These are phyloP conservation scores for Hericium alpestre DNA, from an alignment of 768 basidiomycete species.

Conservation along the genomic window DNA sequence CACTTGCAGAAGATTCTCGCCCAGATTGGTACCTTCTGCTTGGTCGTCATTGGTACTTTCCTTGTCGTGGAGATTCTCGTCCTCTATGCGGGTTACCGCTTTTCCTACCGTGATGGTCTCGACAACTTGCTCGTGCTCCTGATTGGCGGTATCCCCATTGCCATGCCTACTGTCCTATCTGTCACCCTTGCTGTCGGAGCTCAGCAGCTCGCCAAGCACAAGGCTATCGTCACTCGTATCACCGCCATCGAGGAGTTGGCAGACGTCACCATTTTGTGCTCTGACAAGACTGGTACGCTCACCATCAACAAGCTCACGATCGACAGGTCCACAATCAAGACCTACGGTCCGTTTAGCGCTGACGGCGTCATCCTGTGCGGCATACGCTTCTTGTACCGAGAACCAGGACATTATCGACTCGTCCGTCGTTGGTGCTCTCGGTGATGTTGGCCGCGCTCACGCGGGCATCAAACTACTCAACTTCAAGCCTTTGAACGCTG, in stretches of 20 bases:
- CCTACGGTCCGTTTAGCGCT: conserved; percentile 78
- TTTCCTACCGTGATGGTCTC: conserved; percentile 86
- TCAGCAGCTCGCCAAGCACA: conserved; percentile 97
- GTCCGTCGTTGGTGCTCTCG: conserved; percentile 74
- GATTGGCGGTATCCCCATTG: conserved; percentile 99
- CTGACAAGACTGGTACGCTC: conserved; percentile 96
- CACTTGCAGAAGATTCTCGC: conserved; percentile 98
- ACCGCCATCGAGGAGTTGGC: conserved; percentile 98
- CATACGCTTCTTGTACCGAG: conserved; percentile 95
- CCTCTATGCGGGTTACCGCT: conserved; percentile 87
- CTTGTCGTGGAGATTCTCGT: conserved; percentile 89
- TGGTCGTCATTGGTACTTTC: conserved; percentile 93
- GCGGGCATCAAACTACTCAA: conserved; percentile 92
- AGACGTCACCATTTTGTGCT: conserved; percentile 96
- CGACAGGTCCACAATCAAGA: conserved; percentile 83
- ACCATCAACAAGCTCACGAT: conserved; percentile 99
- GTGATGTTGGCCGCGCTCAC: conserved; percentile 65
- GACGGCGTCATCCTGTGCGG: conserved; percentile 87
- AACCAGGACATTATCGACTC: conserved; percentile 97
- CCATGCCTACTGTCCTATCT: conserved; percentile 97
- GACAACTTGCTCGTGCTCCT: conserved; percentile 96
- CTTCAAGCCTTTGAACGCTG: conserved; percentile 99
- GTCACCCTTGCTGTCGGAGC: conserved; percentile 99
- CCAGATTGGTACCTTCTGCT: conserved; percentile 95
- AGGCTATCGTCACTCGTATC: conserved; percentile 99